Percentiles rank a stretch among this genome's conserved stretches.
Evolutionary conservation across 495 filamentous ascomycete species (phyloP).

Genomic region (Lentithecium fluviatile): DNA sequence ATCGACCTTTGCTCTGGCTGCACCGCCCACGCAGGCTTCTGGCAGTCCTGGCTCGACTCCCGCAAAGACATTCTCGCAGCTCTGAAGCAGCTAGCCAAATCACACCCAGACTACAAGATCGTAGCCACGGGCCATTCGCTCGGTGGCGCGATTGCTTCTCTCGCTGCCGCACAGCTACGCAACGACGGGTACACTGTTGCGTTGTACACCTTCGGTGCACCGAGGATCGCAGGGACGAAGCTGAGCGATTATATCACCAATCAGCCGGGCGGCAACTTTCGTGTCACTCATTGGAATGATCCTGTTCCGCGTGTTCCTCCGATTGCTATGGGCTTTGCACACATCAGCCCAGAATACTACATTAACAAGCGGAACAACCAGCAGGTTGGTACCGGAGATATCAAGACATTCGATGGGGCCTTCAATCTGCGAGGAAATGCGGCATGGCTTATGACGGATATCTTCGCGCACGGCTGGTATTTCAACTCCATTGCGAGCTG

Average conservation of each 20-base stretch:
- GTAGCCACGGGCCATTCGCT: conserved; percentile 67
- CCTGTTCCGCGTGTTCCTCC: conserved; percentile 66
- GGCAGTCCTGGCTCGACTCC: conserved; percentile 52
- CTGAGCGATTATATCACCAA: conserved; percentile 58
- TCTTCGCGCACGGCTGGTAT: conserved; percentile 51
- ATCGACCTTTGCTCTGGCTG: conserved; percentile 54
- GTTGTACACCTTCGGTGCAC: conserved; percentile 66
- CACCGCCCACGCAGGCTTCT: conserved; percentile 57
- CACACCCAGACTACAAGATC: conserved; percentile 54
- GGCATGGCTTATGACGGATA: conserved; percentile 42
- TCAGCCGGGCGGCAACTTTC: conserved; percentile 58
- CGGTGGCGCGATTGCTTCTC: conserved; percentile 64
- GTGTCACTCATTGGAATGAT: conserved; percentile 69
- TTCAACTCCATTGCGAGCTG: conserved; percentile 38
- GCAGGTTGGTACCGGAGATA: conserved; percentile 45
- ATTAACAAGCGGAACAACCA: conserved; percentile 47
- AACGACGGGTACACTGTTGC: conserved; percentile 48
- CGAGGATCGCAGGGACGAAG: conserved; percentile 61
- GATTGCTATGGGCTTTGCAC: conserved; percentile 54
- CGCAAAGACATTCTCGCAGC: conserved; percentile 47
- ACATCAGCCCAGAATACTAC: conserved; percentile 71
- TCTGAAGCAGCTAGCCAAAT: conserved; percentile 41
- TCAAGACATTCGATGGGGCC: conserved; percentile 45
- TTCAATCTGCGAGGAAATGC: conserved; percentile 47
- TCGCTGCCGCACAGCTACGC: conserved; percentile 61